A percentile compares a stretch with the other conserved stretches of the same genome.
phyloP scores from a whole-genome alignment of 2,329 filamentous ascomycete species.

The Thermoascus crustaceus region DNA sequence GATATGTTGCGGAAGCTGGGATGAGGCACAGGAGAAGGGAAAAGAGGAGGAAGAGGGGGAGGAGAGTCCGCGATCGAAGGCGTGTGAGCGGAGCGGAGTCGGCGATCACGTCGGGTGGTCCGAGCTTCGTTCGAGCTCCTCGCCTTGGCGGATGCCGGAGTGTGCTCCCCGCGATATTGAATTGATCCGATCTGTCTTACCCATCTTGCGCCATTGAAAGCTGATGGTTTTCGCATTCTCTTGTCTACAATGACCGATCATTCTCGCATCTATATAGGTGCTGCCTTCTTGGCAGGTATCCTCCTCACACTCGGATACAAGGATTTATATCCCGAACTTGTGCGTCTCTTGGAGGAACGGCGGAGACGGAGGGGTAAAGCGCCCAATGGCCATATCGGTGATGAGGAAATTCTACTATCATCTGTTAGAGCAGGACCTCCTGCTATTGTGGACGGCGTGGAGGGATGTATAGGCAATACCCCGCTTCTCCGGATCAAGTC shows the following conservation, averaged over 20 bases:
- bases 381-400: not conserved
- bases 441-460: conserved; percentile 66
- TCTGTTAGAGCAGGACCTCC: conserved; percentile 26
- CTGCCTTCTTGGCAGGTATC: conserved; percentile 70
- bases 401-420: conserved; percentile 45
- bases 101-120: conserved; percentile 10
- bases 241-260: conserved; percentile 22
- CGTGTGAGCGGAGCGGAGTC: not conserved
- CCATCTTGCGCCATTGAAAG: not conserved
- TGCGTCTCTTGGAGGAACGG: conserved; percentile 49
- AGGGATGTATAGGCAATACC: conserved; percentile 88
- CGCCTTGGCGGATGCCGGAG: conserved; percentile 5
- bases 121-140: conserved; percentile 14
- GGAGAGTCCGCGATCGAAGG: conserved; percentile 5
- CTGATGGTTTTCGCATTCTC: not conserved
- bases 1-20: conserved; percentile 3
- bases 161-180: no score
- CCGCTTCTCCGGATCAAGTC: conserved; percentile 79
- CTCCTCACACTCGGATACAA: conserved; percentile 69
- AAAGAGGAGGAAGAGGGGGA: conserved; percentile 8
- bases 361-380: conserved; percentile 25
- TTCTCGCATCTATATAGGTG: conserved; percentile 49
- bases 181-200: conserved; percentile 3
- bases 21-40: no score
- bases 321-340: conserved; percentile 68